A percentile compares a stretch with the other conserved stretches of the same genome.
Evolutionary conservation across 2,329 filamentous ascomycete species (phyloP).

Genomic region (Verticillium klebahnii): DNA sequence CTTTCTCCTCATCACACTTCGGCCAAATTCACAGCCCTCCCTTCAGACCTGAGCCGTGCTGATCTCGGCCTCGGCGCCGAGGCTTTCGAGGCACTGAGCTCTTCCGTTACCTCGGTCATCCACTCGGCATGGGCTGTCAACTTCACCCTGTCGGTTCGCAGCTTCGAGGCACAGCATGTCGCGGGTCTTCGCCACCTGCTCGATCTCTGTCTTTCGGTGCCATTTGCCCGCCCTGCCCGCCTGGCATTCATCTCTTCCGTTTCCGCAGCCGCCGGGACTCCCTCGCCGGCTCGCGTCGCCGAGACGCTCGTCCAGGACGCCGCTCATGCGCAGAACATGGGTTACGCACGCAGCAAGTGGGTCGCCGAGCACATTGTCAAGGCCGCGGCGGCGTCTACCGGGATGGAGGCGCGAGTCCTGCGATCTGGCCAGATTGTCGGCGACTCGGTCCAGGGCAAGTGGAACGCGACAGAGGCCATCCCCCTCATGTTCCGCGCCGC

Average conservation of each 20-base stretch:
- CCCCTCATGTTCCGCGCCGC: slow-evolving; percentile 44
- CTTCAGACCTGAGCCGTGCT: slow-evolving; percentile 33
- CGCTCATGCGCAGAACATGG: slow-evolving; percentile 40
- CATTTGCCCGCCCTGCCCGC: slow-evolving; percentile 25
- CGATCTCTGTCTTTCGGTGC: slow-evolving; percentile 29
- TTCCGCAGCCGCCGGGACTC: slow-evolving; percentile 32
- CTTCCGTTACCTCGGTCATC: slow-evolving; percentile 35
- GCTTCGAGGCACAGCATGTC: slow-evolving; percentile 42
- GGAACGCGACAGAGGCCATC: slow-evolving; percentile 45
- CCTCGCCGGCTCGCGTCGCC: slow-evolving; percentile 25
- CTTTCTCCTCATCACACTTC: slow-evolving; percentile 10
- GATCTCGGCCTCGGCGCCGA: slow-evolving; percentile 32
- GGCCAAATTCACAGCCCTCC: slow-evolving; percentile 30
- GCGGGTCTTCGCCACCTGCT: slow-evolving; percentile 40
- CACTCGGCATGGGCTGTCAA: slow-evolving; percentile 52
- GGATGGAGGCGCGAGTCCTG: slow-evolving; percentile 29
- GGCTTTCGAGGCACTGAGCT: slow-evolving; percentile 19
- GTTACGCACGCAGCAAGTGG: slow-evolving; percentile 46
- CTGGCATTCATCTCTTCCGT: slow-evolving; percentile 42
- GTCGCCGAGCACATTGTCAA: slow-evolving; percentile 41
- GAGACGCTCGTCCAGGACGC: slow-evolving; percentile 31
- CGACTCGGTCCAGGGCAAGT: slow-evolving; percentile 38
- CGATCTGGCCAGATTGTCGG: slow-evolving; percentile 42
- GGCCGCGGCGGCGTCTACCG: slow-evolving; percentile 21
- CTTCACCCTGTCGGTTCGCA: slow-evolving; percentile 44